Evolutionary conservation across 2,329 filamentous ascomycete genomes (phyloP).

Genomic region (Talaromyces sp.): DNA sequence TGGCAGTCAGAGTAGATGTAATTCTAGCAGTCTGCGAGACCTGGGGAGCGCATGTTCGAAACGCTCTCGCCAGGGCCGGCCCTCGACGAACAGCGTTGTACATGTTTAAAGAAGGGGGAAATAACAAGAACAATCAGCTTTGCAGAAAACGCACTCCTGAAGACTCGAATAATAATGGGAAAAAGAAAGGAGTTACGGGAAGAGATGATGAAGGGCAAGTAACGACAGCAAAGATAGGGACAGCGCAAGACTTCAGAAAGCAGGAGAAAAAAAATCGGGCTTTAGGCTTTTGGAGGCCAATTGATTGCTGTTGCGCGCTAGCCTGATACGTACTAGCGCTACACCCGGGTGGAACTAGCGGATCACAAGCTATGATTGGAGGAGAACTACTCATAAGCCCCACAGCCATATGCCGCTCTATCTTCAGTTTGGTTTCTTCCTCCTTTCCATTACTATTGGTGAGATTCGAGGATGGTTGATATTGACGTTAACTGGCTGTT

Average conservation of each 20-base stretch:
- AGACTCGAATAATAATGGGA: background rate
- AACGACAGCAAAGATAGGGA: background rate
- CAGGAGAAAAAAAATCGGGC: slow-evolving; percentile 15
- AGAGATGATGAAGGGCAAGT: background rate
- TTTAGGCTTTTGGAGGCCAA: slow-evolving; percentile 10
- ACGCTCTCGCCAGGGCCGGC: slow-evolving; percentile 33
- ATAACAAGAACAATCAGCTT: slow-evolving; percentile 1
- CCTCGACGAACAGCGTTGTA: slow-evolving; percentile 35
- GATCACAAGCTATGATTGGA: background rate
- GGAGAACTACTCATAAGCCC: too few species aligned
- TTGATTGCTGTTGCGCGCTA: background rate
- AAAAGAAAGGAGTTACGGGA: background rate
- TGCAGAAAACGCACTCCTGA: background rate
- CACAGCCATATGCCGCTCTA: too few species aligned
- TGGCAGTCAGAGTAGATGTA: slow-evolving; percentile 26
- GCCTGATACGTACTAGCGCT: slow-evolving; percentile 1
- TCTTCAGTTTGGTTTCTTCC: too few species aligned
- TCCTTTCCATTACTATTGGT: too few species aligned
- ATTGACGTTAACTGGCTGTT: background rate
- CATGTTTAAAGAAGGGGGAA: slow-evolving; percentile 23
- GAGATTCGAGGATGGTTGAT: too few species aligned
- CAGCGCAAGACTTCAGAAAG: background rate
- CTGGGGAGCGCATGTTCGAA: slow-evolving; percentile 31
- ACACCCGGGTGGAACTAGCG: background rate
- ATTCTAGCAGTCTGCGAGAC: slow-evolving; percentile 23